Evolutionary conservation across 2,329 filamentous ascomycete species (phyloP).

Genomic region (Didymella arachidicola): DNA sequence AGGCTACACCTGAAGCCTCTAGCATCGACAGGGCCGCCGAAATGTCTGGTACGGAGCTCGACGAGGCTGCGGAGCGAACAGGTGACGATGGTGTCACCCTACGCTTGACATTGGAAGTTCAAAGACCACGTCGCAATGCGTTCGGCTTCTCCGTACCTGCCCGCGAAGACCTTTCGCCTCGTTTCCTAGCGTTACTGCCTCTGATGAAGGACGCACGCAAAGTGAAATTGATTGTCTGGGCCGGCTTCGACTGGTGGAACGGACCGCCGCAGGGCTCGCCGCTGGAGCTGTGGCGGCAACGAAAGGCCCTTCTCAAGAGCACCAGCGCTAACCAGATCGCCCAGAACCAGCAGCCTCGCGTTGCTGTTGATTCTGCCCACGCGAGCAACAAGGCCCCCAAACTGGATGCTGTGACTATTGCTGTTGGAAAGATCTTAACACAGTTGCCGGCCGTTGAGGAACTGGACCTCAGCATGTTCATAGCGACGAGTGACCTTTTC

Average conservation of each 20-base stretch:
- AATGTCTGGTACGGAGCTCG: slow-evolving; percentile 23
- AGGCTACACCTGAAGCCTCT: not conserved
- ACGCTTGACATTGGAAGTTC: slow-evolving; percentile 39
- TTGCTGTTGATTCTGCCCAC: not conserved
- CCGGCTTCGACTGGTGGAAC: slow-evolving; percentile 38
- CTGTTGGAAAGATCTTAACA: slow-evolving; percentile 33
- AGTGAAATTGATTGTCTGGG: slow-evolving; percentile 38
- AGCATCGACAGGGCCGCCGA: slow-evolving; percentile 22
- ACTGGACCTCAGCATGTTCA: slow-evolving; percentile 33
- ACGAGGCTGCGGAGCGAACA: slow-evolving; percentile 33
- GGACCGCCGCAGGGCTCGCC: slow-evolving; percentile 6
- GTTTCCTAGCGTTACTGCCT: slow-evolving; percentile 37
- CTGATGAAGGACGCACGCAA: slow-evolving; percentile 28
- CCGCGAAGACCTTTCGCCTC: slow-evolving; percentile 37
- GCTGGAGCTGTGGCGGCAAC: slow-evolving; percentile 14
- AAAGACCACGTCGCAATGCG: slow-evolving; percentile 21
- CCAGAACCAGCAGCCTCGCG: slow-evolving; percentile 7
- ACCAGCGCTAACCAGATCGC: slow-evolving; percentile 21
- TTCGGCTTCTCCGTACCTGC: slow-evolving; percentile 33
- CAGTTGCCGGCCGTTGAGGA: slow-evolving; percentile 39
- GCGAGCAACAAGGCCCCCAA: slow-evolving; percentile 1
- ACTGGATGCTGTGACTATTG: slow-evolving; percentile 29
- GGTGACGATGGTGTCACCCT: slow-evolving; percentile 28
- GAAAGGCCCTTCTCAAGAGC: slow-evolving; percentile 20
- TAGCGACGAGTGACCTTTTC: slow-evolving; percentile 29